Conservation (phyloP, 2,329 filamentous ascomycete species). For the Trichoderma sp. region DNA sequence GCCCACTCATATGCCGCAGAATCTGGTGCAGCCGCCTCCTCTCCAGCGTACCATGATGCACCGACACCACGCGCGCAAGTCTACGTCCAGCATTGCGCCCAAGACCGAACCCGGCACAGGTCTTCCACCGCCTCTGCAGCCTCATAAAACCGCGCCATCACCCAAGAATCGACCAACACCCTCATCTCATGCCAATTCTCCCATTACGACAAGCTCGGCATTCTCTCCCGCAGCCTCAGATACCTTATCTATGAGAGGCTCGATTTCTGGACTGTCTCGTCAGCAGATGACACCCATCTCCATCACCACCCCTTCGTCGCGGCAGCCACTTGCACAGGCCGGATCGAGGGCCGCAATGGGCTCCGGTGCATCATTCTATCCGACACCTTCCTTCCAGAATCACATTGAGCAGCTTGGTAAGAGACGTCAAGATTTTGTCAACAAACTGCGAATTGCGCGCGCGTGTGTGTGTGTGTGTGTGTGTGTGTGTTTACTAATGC, state of each 20-base stretch:
- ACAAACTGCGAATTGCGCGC: neutral
- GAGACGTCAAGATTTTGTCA: slow-evolving; percentile 43
- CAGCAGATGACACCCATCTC: slow-evolving; percentile 38
- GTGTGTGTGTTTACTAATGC: neutral
- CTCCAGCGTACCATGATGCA: slow-evolving; percentile 81
- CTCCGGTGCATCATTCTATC: slow-evolving; percentile 65
- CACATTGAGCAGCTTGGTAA: slow-evolving; percentile 96
- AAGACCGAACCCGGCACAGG: slow-evolving; percentile 63
- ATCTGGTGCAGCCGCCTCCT: slow-evolving; percentile 70
- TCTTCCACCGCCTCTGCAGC: slow-evolving; percentile 49
- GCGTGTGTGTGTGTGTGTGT: too few relatives aligned
- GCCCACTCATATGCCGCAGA: slow-evolving; percentile 67
- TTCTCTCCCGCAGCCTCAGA: slow-evolving; percentile 49
- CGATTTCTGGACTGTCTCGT: slow-evolving; percentile 37
- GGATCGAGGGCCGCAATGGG: slow-evolving; percentile 40
- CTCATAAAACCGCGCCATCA: slow-evolving; percentile 59
- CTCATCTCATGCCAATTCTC: slow-evolving; percentile 69
- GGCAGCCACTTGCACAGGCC: slow-evolving; percentile 42
- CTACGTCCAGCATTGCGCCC: slow-evolving; percentile 72
- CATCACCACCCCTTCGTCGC: slow-evolving; percentile 30
- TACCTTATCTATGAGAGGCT: slow-evolving; percentile 48
- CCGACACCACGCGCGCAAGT: slow-evolving; percentile 73
- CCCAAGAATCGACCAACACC: slow-evolving; percentile 80
- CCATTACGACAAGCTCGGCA: slow-evolving; percentile 50
- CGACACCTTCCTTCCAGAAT: slow-evolving; percentile 80